Percentiles rank a stretch among this genome's conserved stretches.
Evolutionary conservation across 768 basidiomycete genomes (phyloP).

Genomic region (Tricholoma sp.): DNA sequence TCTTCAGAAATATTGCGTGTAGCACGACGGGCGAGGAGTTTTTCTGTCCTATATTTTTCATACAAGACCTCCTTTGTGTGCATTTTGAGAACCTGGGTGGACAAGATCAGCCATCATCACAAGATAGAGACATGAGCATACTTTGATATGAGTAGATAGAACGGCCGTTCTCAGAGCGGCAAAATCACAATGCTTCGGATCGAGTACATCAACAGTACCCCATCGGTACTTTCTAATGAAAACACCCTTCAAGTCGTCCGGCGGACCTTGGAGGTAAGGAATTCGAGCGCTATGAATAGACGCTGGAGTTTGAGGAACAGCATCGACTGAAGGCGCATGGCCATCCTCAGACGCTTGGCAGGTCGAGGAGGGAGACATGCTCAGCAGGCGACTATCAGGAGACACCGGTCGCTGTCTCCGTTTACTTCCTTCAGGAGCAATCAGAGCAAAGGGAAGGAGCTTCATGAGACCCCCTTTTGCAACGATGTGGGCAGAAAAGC

Average conservation of each 20-base stretch:
- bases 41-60: conserved; percentile 90
- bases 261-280: conserved; percentile 48
- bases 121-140: conserved; percentile 25
- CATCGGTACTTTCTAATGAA: conserved; percentile 80
- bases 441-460: conserved; percentile 74
- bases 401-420: conserved; percentile 34
- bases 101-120: conserved; percentile 1
- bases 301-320: conserved; percentile 30
- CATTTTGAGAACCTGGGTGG: conserved; percentile 64
- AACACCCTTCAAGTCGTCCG: conserved; percentile 66
- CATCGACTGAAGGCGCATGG: conserved; percentile 12
- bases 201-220: conserved; percentile 84
- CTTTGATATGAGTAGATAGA: conserved; percentile 82
- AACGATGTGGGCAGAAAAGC: conserved; percentile 69
- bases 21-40: conserved; percentile 80
- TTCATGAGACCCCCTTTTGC: conserved; percentile 53
- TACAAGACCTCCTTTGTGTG: conserved; percentile 88
- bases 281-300: conserved; percentile 30
- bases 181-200: conserved; percentile 87
- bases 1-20: conserved; percentile 75
- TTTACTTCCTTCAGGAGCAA: conserved; percentile 60
- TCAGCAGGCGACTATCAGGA: conserved; percentile 22
- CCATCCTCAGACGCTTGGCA: conserved; percentile 39
- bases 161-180: conserved; percentile 79
- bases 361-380: conserved; percentile 19